Percentiles rank a stretch among this genome's conserved stretches.
Conservation (phyloP, 2,329 filamentous ascomycete species). For the Dendrostoma leiphaemia region DNA sequence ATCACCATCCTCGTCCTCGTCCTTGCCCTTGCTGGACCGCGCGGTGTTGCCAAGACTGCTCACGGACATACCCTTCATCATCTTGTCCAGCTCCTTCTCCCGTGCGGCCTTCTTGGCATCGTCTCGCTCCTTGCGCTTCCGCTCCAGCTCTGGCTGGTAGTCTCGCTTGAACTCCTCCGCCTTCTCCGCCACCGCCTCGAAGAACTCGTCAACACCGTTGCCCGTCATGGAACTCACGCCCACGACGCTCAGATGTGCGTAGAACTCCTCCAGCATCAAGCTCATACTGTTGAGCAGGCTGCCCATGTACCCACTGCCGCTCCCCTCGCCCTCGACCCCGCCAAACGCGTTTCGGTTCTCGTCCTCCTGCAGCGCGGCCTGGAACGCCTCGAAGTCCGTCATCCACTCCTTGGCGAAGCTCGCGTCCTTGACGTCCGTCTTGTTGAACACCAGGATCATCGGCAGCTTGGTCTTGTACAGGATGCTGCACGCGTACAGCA, state of each 20-base stretch:
- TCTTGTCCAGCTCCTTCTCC: constrained; percentile 80
- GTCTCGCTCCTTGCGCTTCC: constrained; percentile 71
- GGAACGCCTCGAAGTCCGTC: constrained; percentile 97
- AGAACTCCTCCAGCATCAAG: constrained; percentile 95
- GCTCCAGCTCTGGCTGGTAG: constrained; percentile 89
- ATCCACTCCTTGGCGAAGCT: constrained; percentile 97
- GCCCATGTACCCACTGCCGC: constrained; percentile 93
- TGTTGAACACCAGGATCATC: constrained; percentile 99
- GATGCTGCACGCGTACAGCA: constrained; percentile 98
- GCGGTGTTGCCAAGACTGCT: constrained; percentile 26
- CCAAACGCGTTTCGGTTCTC: constrained; percentile 77
- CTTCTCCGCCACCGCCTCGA: constrained; percentile 84
- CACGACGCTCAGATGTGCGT: constrained; percentile 88
- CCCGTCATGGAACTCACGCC: constrained; percentile 92
- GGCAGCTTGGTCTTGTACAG: constrained; percentile 98
- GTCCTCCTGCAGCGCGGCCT: constrained; percentile 77
- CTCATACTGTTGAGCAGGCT: constrained; percentile 97
- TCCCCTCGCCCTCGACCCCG: constrained; percentile 63
- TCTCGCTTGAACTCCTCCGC: constrained; percentile 83
- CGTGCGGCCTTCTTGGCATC: constrained; percentile 68
- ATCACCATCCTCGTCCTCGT: constrained; percentile 29
- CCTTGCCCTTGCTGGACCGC: constrained; percentile 24
- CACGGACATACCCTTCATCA: constrained; percentile 88
- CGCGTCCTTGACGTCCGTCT: constrained; percentile 92
- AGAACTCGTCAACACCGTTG: constrained; percentile 89